A percentile compares a stretch with the other conserved stretches of the same genome.
Evolutionary conservation across 2,329 filamentous ascomycete species (phyloP).

Genomic region (Plectosphaerella cucumerina): DNA sequence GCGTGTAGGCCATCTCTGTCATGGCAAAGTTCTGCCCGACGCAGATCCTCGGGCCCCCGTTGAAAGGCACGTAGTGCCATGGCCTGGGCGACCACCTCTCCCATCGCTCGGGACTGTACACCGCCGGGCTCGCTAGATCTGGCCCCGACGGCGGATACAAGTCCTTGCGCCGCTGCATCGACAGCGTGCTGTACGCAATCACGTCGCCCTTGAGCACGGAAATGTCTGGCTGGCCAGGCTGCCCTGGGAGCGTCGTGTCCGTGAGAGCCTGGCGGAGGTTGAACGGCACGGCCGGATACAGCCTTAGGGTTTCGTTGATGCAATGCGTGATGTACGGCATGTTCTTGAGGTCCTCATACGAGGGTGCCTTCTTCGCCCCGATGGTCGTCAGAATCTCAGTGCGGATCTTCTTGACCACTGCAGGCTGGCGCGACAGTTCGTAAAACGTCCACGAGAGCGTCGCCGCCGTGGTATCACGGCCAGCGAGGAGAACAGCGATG

Average conservation of each 20-base stretch:
- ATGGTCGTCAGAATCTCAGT: conserved; percentile 39
- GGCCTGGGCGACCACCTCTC: conserved; percentile 45
- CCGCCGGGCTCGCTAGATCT: conserved; percentile 27
- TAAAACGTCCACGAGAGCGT: conserved; percentile 45
- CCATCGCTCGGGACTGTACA: conserved; percentile 48
- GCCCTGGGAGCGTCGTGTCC: conserved; percentile 66
- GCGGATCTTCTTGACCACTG: conserved; percentile 37
- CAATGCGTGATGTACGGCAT: conserved; percentile 78
- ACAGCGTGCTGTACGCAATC: conserved; percentile 44
- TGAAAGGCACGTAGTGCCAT: conserved; percentile 47
- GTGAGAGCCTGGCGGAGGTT: conserved; percentile 69
- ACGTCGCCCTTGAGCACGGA: conserved; percentile 41
- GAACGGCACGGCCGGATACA: conserved; percentile 76
- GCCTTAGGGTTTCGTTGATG: conserved; percentile 72
- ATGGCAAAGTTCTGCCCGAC: conserved; percentile 57
- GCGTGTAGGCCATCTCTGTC: conserved; percentile 50
- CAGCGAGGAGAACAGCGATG: conserved; percentile 62
- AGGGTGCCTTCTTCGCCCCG: conserved; percentile 30
- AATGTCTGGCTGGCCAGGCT: conserved; percentile 26
- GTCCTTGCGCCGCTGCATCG: conserved; percentile 45
- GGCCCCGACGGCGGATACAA: conserved; percentile 41
- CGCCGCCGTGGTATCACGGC: conserved; percentile 50
- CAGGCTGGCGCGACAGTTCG: conserved; percentile 33
- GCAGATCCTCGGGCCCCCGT: conserved; percentile 27
- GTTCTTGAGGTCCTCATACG: conserved; percentile 20